A percentile compares a stretch with the other conserved stretches of the same genome.
These are phyloP conservation scores for Gentiana macrophylla DNA, from an alignment of 257 asterid species.

Conservation along the genomic window DNA sequence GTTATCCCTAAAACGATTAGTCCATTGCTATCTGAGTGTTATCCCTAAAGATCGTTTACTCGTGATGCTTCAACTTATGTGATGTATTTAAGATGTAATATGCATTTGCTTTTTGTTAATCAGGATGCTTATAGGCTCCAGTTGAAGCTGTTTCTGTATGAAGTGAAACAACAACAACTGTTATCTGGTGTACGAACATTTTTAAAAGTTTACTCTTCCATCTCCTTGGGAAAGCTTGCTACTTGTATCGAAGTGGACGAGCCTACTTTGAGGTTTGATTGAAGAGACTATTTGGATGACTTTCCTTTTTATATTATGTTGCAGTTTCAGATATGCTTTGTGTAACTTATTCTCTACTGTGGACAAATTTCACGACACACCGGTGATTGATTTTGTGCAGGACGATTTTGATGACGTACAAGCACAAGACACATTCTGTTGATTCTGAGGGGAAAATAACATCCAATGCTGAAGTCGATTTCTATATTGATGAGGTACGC, in stretches of 20 bases:
- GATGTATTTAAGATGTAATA: neutral
- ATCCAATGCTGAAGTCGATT: constrained; percentile 78
- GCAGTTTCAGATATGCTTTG: constrained; percentile 7
- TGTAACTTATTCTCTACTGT: too few species aligned
- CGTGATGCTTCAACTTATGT: too few species aligned
- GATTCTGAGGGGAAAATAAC: constrained; percentile 59
- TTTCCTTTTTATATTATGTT: neutral
- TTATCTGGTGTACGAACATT: constrained; percentile 71
- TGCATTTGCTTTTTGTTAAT: neutral
- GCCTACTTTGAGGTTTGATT: constrained; percentile 59
- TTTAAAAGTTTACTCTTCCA: constrained; percentile 77
- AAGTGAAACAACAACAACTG: constrained; percentile 91
- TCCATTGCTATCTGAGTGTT: too few species aligned
- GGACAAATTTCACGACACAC: too few species aligned
- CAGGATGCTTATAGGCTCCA: constrained; percentile 92
- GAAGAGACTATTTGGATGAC: neutral
- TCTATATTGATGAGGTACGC: constrained; percentile 82
- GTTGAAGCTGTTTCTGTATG: constrained; percentile 77
- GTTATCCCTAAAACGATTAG: too few species aligned
- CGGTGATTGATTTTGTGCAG: constrained; percentile 34
- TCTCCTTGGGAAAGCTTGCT: constrained; percentile 76
- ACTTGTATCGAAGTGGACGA: constrained; percentile 82
- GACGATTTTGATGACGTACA: constrained; percentile 87
- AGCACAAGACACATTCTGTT: constrained; percentile 89
- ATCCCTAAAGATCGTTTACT: too few species aligned